Evolutionary conservation across 176 grass and related monocot genomes (phyloP).

Genomic region (Ananas comosus): DNA sequence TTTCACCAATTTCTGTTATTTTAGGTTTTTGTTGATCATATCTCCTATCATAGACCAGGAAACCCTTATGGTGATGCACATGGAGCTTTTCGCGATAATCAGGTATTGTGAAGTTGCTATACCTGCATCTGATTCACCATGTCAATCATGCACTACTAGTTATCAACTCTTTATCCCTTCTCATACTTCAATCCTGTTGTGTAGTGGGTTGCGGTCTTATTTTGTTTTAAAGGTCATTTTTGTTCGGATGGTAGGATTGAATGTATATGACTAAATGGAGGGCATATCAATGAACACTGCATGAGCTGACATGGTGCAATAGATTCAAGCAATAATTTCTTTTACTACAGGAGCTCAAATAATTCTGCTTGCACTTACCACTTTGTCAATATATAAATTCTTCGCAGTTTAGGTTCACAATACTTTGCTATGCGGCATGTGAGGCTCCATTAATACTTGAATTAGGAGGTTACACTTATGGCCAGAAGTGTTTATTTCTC

Average conservation of each 20-base stretch:
- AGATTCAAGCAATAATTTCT: background rate
- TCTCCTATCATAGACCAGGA: conserved; percentile 78
- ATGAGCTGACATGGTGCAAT: no score
- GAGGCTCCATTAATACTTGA: conserved; percentile 89
- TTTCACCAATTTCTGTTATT: background rate
- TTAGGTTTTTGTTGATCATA: conserved; percentile 93
- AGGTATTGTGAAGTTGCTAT: conserved; percentile 33
- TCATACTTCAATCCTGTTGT: no score
- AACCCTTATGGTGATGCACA: conserved; percentile 76
- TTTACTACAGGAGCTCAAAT: conserved; percentile 1
- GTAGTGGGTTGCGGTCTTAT: no score
- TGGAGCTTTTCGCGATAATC: conserved; percentile 94
- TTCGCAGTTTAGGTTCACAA: conserved; percentile 90
- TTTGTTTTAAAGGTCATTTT: no score
- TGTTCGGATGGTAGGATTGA: no score
- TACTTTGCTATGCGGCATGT: conserved; percentile 80
- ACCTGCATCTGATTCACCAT: no score
- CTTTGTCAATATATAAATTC: no score
- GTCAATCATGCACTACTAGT: no score
- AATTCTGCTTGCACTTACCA: background rate
- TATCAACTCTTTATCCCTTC: no score
- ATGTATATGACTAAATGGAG: no score
- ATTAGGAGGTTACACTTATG: conserved; percentile 90
- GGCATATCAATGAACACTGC: no score
- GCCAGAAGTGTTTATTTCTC: conserved; percentile 79